Percentiles rank a stretch among this genome's conserved stretches.
These are phyloP conservation scores for Cercospora zeae-maydis DNA, from an alignment of 2,329 filamentous ascomycete species.

Conservation along the genomic window DNA sequence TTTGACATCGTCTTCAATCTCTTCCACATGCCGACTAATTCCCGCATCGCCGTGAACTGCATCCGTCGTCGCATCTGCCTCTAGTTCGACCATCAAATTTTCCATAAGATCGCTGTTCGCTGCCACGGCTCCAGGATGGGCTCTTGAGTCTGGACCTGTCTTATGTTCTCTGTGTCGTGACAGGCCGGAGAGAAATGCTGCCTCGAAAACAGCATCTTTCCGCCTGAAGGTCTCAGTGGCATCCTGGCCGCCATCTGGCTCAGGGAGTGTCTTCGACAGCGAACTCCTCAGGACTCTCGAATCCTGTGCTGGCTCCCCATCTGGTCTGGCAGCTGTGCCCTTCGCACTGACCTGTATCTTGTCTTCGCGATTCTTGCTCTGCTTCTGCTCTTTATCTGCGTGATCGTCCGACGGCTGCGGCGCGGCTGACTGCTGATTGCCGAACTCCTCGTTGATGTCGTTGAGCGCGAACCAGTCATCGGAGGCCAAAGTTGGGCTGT, in stretches of 20 bases:
- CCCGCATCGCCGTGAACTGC: not conserved
- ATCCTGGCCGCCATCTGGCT: not conserved
- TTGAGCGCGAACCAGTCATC: conserved; percentile 24
- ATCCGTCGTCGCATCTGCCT: not conserved
- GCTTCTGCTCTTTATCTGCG: not conserved
- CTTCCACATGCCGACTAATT: not conserved
- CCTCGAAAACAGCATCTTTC: conserved; percentile 4
- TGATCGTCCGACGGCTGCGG: not conserved
- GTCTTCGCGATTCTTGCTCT: not conserved
- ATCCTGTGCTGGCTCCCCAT: not conserved
- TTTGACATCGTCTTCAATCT: not conserved
- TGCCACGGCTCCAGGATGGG: not conserved
- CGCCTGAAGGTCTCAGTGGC: not conserved
- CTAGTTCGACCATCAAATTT: not conserved
- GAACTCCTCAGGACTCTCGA: not conserved
- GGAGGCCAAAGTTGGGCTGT: not conserved
- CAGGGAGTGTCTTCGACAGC: not conserved
- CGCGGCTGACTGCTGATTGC: not conserved
- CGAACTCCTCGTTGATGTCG: conserved; percentile 23
- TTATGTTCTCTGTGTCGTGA: not conserved
- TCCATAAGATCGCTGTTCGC: not conserved
- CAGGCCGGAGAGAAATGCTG: conserved; percentile 1
- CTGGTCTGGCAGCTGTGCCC: not conserved
- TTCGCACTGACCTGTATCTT: not conserved
- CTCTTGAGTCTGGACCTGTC: not conserved